Evolutionary conservation across 345 rosid genomes (phyloP), one percentile per base, ranked within the genome.

Genomic region (Streptanthus diversifolius): DNA sequence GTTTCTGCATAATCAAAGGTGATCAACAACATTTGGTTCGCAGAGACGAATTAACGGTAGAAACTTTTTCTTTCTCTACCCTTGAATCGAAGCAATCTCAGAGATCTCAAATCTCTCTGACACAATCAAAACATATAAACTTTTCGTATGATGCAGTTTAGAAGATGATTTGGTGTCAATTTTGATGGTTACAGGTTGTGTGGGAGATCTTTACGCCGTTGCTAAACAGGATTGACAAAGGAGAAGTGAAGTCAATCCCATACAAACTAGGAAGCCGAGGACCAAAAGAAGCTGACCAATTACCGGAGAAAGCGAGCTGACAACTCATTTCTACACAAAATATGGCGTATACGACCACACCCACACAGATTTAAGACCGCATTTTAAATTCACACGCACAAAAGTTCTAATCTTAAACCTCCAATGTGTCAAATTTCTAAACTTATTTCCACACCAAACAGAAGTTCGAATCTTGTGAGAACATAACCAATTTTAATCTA

Each of bases 1-100:
- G 64, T 52, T 17, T 63, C 11, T 80, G 55, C 85, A 95, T 97
- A 66, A 91, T 95, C 66, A 80, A 85, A 76, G 99, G 98, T 1
- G 99, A 95, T 77, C 99, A 95, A 77, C 98, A 95, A 83, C 99
- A 95, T 81, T 95, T 95, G 68, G 99, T 95, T 58, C 99, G 98
- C 54, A 78, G 98, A 78, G 99, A 95, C 73, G 99, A 95, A 80
- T 66, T 95, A 63, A 95, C 85, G 99, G 99, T 91, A 85, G 67
- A 47, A 37, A 4, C 63, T 7, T 39, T 4, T 32, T 5, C 35
- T 47, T 36, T 64, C 21, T 17, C 58, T 21, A 24, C 54, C 45
- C 17, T 62, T 62, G 27, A 24, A 61, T 36, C 36, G 29, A n/a
- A 24, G 3, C 49, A 14, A 39, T 60, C 32, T 45, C 52, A 18